A percentile compares a stretch with the other conserved stretches of the same genome.
Evolutionary conservation across 2,329 filamentous ascomycete genomes (phyloP).

Genomic region (Phyllosticta ampelicida): DNA sequence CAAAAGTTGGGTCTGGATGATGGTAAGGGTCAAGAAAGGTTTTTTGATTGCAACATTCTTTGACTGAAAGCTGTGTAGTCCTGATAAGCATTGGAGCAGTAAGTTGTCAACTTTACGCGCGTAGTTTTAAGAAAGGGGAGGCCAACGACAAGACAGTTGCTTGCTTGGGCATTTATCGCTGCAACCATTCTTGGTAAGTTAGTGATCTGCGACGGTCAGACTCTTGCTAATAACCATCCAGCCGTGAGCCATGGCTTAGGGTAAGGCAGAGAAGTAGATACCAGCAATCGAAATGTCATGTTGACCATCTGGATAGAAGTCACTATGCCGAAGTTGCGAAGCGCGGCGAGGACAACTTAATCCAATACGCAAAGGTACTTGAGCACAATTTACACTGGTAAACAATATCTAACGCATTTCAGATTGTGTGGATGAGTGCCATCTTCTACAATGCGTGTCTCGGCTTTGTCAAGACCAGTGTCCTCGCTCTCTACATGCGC

Average conservation of each 20-base stretch:
- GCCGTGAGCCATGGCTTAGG: conserved; percentile 16
- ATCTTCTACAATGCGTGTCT: conserved; percentile 38
- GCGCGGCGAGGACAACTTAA: conserved; percentile 15
- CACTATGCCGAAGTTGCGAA: conserved; percentile 19
- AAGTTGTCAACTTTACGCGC: conserved; percentile 5
- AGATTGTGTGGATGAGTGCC: conserved; percentile 34
- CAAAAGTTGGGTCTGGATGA: conserved; percentile 23
- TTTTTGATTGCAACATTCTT: background rate
- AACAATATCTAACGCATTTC: background rate
- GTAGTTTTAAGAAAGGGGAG: conserved; percentile 10
- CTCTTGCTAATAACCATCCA: too few relatives aligned
- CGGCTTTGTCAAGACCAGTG: conserved; percentile 38
- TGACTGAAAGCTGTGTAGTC: background rate
- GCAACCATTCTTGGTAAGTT: conserved; percentile 19
- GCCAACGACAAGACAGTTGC: conserved; percentile 13
- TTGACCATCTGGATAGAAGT: background rate
- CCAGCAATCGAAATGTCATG: background rate
- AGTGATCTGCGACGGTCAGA: too few relatives aligned
- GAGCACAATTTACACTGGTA: background rate
- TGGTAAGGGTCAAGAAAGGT: too few relatives aligned
- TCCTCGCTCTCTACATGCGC: conserved; percentile 35
- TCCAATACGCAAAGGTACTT: conserved; percentile 17
- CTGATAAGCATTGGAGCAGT: conserved; percentile 18
- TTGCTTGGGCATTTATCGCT: conserved; percentile 28
- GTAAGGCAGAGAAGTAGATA: background rate